Conservation (phyloP, 139 green algal species). For the Volvox reticuliferus region DNA sequence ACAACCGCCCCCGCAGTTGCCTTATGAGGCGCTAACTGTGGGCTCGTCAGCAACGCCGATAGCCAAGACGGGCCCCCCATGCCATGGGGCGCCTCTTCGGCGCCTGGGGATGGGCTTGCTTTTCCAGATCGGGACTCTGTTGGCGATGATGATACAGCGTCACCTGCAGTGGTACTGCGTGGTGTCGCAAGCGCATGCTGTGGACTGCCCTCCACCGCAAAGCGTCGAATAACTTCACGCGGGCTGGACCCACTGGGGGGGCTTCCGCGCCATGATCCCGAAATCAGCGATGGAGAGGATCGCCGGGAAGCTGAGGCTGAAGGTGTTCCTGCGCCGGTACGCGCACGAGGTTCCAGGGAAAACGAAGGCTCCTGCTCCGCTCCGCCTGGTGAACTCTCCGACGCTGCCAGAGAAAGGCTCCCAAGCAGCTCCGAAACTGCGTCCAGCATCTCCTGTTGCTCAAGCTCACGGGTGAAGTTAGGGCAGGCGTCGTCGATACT, state of each 20-base stretch:
- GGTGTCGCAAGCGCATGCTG: no score
- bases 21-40: not conserved
- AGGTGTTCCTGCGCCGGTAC: not conserved
- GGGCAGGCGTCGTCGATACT: constrained; percentile 10
- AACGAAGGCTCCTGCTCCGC: not conserved
- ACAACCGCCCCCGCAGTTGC: not conserved
- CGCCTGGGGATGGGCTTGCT: no score
- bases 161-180: no score
- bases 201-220: no score
- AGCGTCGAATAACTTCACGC: not conserved
- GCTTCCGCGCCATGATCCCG: not conserved
- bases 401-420: not conserved
- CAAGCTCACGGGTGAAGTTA: constrained; percentile 41
- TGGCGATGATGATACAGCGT: no score
- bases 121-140: no score
- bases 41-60: not conserved
- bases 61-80: not conserved
- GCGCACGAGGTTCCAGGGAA: not conserved
- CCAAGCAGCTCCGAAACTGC: not conserved
- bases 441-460: constrained; percentile 24
- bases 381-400: not conserved
- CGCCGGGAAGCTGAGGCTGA: not conserved
- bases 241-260: not conserved
- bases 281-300: not conserved
- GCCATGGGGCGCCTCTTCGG: not conserved